Base-by-base conservation (phyloP, 2,329 filamentous ascomycete species). In the Tolypocladium amazonense region DNA sequence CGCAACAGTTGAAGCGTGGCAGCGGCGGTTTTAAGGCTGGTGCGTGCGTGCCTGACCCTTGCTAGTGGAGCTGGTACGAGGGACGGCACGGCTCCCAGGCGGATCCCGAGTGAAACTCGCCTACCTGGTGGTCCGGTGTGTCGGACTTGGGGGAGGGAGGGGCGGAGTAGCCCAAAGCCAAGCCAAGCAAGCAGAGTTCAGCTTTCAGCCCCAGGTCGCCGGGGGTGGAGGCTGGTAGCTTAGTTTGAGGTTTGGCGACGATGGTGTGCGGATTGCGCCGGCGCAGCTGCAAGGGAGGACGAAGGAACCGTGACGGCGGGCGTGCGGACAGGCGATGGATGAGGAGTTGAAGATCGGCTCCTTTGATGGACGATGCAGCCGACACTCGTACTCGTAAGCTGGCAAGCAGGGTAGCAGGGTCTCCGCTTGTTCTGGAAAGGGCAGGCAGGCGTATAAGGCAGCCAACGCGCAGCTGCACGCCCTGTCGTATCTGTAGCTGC, bases 51-150 rank as follows among this genome's bases (percentile, higher is more conserved):
- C 39, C 20, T 53, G 43, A 35, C 35, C 37, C 58, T 47, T 55
- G 45, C 45, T 8, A 43, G 58, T 56, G 58, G 58, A 56, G 30
- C 30, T 54, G 8, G 58, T 57, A 53, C 54, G 54, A 59, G 58
- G 58, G 58, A 45, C 58, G 58, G 53, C 53, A 56, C 53, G 53
- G 33, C 33, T 18, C 15, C 35, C 27, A 52, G 47, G 47, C 47
- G 27, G 47, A 52, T 30, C 38, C 33, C 33, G 39, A 25, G 54
- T 41, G 54, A 56, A 56, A 56, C 54, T 33, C 35, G 25, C 47
- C 47, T 25, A 25, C 14, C 47, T 18, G 47, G 47, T 50, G 25
- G 47, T 30, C 18, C 47, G 30, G 25, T 27, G 43, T 47, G 23
- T 47, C 43, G 43, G 47, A 15, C 15, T 27, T 18, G 45, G 45